phyloP scores from a whole-genome alignment of 805 yeast genomes.

The Pichia insulana region DNA sequence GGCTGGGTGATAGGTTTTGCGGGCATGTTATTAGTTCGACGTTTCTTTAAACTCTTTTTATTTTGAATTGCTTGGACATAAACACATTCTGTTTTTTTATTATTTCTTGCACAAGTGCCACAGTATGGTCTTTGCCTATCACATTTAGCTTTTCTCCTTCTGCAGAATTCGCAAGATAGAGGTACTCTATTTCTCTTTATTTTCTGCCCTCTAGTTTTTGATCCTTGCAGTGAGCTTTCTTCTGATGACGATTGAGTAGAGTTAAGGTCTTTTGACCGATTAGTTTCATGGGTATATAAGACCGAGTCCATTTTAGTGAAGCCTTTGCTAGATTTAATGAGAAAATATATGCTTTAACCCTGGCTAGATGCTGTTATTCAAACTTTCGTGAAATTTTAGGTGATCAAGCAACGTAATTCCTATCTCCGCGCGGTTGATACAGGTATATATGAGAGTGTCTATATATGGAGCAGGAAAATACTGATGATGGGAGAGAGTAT shows the following conservation, averaged over 20 bases:
- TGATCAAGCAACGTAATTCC: background rate
- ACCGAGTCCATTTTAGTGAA: no score
- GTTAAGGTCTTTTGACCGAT: no score
- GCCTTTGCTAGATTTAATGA: no score
- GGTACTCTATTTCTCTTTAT: slow-evolving; percentile 35
- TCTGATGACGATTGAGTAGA: no score
- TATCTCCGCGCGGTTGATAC: background rate
- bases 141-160: slow-evolving; percentile 39
- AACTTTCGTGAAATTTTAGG: background rate
- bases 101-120: slow-evolving; percentile 24
- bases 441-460: no score
- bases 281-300: no score
- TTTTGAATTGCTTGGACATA: no score
- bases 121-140: slow-evolving; percentile 30
- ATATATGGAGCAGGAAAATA: no score
- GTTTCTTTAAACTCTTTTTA: no score
- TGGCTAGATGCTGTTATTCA: background rate
- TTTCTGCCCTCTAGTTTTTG: slow-evolving; percentile 12
- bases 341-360: background rate
- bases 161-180: slow-evolving; percentile 39
- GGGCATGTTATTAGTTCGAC: background rate
- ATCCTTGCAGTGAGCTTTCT: background rate
- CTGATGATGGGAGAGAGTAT: no score
- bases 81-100: slow-evolving; percentile 5
- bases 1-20: no score